These are phyloP conservation scores for Ceratobasidium sp. DNA, from an alignment of 1,284 basidiomycete genomes.

Conservation along the genomic window DNA sequence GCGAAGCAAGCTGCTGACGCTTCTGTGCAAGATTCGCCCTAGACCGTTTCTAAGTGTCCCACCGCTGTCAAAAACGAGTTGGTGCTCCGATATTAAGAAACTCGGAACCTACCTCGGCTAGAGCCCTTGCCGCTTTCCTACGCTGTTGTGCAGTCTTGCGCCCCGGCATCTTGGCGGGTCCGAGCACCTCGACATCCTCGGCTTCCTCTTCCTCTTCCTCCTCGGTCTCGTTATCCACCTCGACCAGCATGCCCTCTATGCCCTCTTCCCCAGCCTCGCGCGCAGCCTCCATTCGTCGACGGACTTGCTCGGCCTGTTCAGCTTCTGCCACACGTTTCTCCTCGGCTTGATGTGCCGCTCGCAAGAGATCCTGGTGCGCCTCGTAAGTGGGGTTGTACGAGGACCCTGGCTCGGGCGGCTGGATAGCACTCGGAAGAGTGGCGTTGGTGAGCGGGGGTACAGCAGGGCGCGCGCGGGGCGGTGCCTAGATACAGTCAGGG, in stretches of 20 bases:
- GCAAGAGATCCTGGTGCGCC: conserved; percentile 78
- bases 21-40: conserved; percentile 63
- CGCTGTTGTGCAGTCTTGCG: conserved; percentile 79
- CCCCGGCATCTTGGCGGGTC: conserved; percentile 56
- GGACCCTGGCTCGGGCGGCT: conserved; percentile 80
- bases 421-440: conserved; percentile 65
- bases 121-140: conserved; percentile 64
- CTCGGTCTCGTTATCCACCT: conserved; percentile 54
- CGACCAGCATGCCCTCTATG: conserved; percentile 66
- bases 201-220: conserved; percentile 54
- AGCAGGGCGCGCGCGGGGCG: conserved; percentile 58
- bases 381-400: conserved; percentile 92
- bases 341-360: conserved; percentile 73
- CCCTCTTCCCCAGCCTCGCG: conserved; percentile 51
- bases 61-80: conserved; percentile 8
- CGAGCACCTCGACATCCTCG: conserved; percentile 49
- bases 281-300: conserved; percentile 62
- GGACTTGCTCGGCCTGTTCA: conserved; percentile 53
- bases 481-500: conserved; percentile 34
- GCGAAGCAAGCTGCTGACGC: conserved; percentile 64
- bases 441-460: conserved; percentile 62
- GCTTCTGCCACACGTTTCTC: conserved; percentile 63
- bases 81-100: conserved; percentile 21
- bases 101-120: conserved; percentile 62
- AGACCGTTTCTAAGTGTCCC: conserved; percentile 62